phyloP scores from a whole-genome alignment of 371 early-diverging fungal species.

The Amoeboaphelidium protococcarum region DNA sequence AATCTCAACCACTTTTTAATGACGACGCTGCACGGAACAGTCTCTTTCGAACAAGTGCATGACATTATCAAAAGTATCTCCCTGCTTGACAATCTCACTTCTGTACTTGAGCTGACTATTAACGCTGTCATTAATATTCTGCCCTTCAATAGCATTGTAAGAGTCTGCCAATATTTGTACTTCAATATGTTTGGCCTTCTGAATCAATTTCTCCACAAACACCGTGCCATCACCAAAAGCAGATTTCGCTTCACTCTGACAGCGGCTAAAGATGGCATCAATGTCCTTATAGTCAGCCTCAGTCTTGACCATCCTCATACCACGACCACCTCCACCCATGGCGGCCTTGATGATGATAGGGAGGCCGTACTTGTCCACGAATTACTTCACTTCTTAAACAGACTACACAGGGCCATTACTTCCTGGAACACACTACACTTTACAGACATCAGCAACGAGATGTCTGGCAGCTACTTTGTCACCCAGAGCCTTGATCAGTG shows the following conservation, averaged over 20 bases:
- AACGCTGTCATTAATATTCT: no score
- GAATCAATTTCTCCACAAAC: conserved; percentile 75
- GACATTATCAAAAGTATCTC: conserved; percentile 64
- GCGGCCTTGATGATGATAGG: conserved; percentile 78
- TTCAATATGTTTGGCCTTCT: conserved; percentile 84
- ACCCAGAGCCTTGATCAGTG: conserved; percentile 63
- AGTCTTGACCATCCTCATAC: conserved; percentile 73
- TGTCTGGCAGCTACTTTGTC: conserved; percentile 81
- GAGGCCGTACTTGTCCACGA: conserved; percentile 35
- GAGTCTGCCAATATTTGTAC: conserved; percentile 21
- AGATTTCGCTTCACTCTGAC: conserved; percentile 50
- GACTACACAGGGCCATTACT: conserved; percentile 41
- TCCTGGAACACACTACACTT: conserved; percentile 63
- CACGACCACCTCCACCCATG: conserved; percentile 64
- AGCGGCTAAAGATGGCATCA: conserved; percentile 42
- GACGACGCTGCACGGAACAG: conserved; percentile 90
- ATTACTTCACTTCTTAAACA: conserved; percentile 30
- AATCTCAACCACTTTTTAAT: conserved; percentile 91
- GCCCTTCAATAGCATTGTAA: no score
- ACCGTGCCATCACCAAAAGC: conserved; percentile 88
- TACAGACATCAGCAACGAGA: conserved; percentile 28
- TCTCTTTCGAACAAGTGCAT: conserved; percentile 80
- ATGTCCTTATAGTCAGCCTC: conserved; percentile 41
- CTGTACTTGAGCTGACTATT: no score
- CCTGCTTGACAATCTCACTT: no score